phyloP scores from a whole-genome alignment of 2,329 filamentous ascomycete species.

The Massarina eburnea region DNA sequence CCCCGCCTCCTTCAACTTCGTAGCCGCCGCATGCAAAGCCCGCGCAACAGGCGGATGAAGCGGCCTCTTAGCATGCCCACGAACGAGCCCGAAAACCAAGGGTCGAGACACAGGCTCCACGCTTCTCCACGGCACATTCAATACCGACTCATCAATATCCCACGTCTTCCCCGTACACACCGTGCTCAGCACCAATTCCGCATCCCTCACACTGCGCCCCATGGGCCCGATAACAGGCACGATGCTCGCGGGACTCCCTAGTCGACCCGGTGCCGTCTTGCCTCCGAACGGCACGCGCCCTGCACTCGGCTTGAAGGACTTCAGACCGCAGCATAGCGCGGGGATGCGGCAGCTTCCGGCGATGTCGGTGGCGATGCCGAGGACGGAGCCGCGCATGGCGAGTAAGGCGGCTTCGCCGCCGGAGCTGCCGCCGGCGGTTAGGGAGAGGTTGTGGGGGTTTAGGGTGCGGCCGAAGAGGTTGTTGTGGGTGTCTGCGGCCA shows the following conservation, averaged over 20 bases:
- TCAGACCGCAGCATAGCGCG: slow-evolving; percentile 67
- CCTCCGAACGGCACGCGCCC: slow-evolving; percentile 52
- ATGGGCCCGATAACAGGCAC: slow-evolving; percentile 48
- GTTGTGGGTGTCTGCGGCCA: slow-evolving; percentile 58
- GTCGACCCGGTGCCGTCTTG: slow-evolving; percentile 28
- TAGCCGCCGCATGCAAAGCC: slow-evolving; percentile 46
- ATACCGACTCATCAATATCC: slow-evolving; percentile 47
- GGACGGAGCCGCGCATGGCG: slow-evolving; percentile 58
- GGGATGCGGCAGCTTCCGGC: slow-evolving; percentile 72
- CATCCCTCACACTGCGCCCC: slow-evolving; percentile 46
- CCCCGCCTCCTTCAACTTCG: slow-evolving; percentile 45
- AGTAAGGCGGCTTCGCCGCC: slow-evolving; percentile 66
- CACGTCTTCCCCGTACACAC: slow-evolving; percentile 48
- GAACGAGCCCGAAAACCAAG: slow-evolving; percentile 53
- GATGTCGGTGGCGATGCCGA: slow-evolving; percentile 67
- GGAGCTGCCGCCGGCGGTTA: slow-evolving; percentile 65
- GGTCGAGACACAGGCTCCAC: slow-evolving; percentile 18
- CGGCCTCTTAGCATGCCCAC: slow-evolving; percentile 51
- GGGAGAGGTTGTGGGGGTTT: slow-evolving; percentile 63
- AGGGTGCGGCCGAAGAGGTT: slow-evolving; percentile 64
- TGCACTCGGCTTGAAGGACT: slow-evolving; percentile 56
- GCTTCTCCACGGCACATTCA: slow-evolving; percentile 51
- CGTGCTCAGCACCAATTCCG: slow-evolving; percentile 45
- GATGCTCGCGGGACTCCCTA: slow-evolving; percentile 36
- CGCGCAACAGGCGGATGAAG: slow-evolving; percentile 55